Evolutionary conservation across 768 basidiomycete genomes (phyloP).

Genomic region (Russula compacta): DNA sequence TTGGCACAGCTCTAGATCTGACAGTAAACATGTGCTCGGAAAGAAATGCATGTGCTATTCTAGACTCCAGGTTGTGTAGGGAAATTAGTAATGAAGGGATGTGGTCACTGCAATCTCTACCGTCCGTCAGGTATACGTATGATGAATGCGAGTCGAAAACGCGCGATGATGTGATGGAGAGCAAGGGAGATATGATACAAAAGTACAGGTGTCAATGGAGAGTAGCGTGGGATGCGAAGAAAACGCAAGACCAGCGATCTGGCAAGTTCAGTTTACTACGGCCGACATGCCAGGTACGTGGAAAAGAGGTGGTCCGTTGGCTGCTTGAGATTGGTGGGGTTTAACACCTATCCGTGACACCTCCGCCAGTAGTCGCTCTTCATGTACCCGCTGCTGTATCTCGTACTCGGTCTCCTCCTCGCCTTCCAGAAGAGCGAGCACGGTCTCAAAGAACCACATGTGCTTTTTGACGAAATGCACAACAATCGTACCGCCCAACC

Average conservation of each 20-base stretch:
- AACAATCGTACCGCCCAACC: slow-evolving; percentile 86
- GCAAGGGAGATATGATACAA: slow-evolving; percentile 10
- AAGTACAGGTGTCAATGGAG: slow-evolving; percentile 6
- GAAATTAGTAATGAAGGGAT: neutral
- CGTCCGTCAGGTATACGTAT: neutral
- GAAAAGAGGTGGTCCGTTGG: neutral
- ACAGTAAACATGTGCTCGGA: neutral
- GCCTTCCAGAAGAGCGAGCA: slow-evolving; percentile 77
- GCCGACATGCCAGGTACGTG: neutral
- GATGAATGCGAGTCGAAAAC: neutral
- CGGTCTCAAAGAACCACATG: slow-evolving; percentile 94
- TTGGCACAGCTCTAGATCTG: too few species aligned
- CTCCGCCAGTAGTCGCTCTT: neutral
- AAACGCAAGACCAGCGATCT: neutral
- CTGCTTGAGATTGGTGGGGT: neutral
- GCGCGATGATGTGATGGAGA: neutral
- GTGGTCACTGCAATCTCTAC: neutral
- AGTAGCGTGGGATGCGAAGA: neutral
- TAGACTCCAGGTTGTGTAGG: neutral
- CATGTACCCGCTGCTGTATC: slow-evolving; percentile 12
- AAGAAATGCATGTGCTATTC: too few species aligned
- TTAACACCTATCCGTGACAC: neutral
- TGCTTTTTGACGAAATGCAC: slow-evolving; percentile 98
- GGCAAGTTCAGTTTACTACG: neutral
- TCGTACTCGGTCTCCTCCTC: slow-evolving; percentile 53